A percentile compares a stretch with the other conserved stretches of the same genome.
Evolutionary conservation across 2,329 filamentous ascomycete species (phyloP).

Genomic region (Diplocarpon mali): DNA sequence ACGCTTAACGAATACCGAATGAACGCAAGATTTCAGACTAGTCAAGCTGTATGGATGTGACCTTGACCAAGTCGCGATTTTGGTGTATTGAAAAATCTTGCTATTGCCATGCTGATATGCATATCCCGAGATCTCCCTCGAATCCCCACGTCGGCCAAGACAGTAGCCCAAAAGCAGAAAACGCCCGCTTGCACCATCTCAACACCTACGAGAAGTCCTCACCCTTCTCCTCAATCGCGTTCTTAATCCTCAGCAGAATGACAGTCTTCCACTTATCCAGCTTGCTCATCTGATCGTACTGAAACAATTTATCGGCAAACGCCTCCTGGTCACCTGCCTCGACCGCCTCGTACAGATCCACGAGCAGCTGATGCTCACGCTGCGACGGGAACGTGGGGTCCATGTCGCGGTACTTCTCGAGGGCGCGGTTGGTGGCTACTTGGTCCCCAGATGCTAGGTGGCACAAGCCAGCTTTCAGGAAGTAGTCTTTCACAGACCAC

Average conservation of each 20-base stretch:
- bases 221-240: constrained; percentile 59
- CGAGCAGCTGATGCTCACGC: constrained; percentile 71
- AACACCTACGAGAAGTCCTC: constrained; percentile 52
- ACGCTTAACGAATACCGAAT: neutral
- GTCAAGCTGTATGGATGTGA: no score
- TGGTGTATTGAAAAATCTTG: neutral
- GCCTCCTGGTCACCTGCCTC: constrained; percentile 69
- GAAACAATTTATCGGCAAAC: constrained; percentile 78
- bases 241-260: constrained; percentile 72
- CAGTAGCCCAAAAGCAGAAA: constrained; percentile 4
- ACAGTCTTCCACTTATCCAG: constrained; percentile 97
- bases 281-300: constrained; percentile 86
- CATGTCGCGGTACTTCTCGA: constrained; percentile 72
- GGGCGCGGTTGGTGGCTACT: constrained; percentile 66
- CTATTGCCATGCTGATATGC: neutral
- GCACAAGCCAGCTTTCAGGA: constrained; percentile 88
- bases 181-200: neutral
- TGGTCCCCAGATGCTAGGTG: constrained; percentile 65
- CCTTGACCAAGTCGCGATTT: no score
- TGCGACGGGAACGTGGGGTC: constrained; percentile 68
- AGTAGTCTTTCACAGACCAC: constrained; percentile 91
- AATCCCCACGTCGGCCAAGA: neutral
- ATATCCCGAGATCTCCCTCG: neutral
- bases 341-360: constrained; percentile 64
- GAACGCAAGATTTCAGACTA: no score